Percentiles rank a stretch among this genome's conserved stretches.
Conservation (phyloP, 75 land plant genomes). For the Gnetum montanum region DNA sequence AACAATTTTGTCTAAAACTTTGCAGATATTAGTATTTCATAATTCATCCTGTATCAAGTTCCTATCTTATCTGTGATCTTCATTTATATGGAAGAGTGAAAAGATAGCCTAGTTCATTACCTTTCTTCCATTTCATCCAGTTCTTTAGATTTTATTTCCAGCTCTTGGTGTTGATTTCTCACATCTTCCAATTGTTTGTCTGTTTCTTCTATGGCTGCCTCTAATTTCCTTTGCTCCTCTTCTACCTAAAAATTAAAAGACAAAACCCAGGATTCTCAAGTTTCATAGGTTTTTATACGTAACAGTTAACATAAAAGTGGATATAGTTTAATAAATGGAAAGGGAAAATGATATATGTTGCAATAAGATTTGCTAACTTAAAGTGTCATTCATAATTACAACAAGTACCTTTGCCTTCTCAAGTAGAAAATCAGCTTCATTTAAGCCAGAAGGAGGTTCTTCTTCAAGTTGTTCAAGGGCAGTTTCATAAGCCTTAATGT, state of each 20-base stretch:
- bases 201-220: constrained; percentile 66
- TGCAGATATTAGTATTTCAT: no score
- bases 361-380: not conserved
- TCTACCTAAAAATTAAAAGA: constrained; percentile 69
- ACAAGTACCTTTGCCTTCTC: constrained; percentile 78
- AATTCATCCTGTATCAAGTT: no score
- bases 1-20: no score
- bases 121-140: constrained; percentile 86
- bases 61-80: not conserved
- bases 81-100: not conserved
- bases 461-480: constrained; percentile 66
- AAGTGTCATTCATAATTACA: not conserved
- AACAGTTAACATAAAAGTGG: no score
- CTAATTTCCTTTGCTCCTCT: constrained; percentile 88
- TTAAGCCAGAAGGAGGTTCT: constrained; percentile 53
- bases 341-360: no score
- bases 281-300: no score
- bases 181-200: constrained; percentile 72
- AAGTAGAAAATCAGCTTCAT: constrained; percentile 72
- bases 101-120: no score
- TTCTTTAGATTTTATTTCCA: constrained; percentile 63
- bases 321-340: no score
- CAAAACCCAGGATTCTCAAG: constrained; percentile 3
- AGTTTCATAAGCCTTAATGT: constrained; percentile 90
- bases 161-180: constrained; percentile 49